A percentile compares a stretch with the other conserved stretches of the same genome.
Conservation (phyloP, 768 basidiomycete genomes). For the Dioszegia crocea region DNA sequence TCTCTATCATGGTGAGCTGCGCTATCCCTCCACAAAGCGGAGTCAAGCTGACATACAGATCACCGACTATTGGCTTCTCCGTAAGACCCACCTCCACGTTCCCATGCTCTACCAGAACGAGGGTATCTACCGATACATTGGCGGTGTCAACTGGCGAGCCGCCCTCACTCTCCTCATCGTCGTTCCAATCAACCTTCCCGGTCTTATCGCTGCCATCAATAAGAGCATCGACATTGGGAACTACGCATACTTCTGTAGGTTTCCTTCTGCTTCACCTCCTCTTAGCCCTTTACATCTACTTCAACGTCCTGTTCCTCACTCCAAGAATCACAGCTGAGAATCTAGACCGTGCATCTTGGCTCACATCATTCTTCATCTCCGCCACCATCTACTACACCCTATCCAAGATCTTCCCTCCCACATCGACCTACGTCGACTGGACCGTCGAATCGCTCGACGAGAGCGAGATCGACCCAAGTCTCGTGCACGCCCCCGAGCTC, state of each 20-base stretch:
- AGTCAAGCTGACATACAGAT: conserved; percentile 15
- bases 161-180: conserved; percentile 64
- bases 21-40: not conserved
- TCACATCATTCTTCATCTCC: conserved; percentile 49
- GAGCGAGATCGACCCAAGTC: not conserved
- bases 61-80: conserved; percentile 70
- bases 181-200: conserved; percentile 69
- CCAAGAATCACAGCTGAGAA: no score
- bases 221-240: conserved; percentile 63
- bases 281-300: no score
- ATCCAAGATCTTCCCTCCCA: conserved; percentile 52
- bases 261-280: not conserved
- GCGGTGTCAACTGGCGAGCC: conserved; percentile 79
- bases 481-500: not conserved
- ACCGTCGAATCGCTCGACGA: conserved; percentile 37
- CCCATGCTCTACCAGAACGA: conserved; percentile 77
- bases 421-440: conserved; percentile 49
- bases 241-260: conserved; percentile 70
- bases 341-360: conserved; percentile 28
- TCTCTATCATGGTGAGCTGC: conserved; percentile 63
- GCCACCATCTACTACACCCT: conserved; percentile 49
- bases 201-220: conserved; percentile 72
- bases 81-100: conserved; percentile 67
- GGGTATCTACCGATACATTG: conserved; percentile 72
- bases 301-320: not conserved